phyloP scores from a whole-genome alignment of 306 rosid species.

The Betula pendula region DNA sequence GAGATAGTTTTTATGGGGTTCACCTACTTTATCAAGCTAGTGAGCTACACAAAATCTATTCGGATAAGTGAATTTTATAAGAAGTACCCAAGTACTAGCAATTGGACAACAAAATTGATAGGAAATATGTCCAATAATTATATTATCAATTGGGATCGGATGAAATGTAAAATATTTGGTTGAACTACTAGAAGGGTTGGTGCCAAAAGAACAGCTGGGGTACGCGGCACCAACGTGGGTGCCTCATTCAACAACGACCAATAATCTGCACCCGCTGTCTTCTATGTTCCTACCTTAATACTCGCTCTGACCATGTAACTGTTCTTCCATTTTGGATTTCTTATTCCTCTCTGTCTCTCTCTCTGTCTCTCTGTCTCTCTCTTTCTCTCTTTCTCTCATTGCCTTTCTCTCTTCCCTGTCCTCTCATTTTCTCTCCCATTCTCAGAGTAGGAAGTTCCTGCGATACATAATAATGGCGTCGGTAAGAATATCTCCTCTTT shows the following conservation, averaged over 20 bases:
- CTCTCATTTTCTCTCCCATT: conserved; percentile 5
- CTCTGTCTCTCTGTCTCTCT: not conserved
- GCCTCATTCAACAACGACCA: conserved; percentile 10
- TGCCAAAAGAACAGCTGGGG: not conserved
- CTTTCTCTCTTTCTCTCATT: conserved; percentile 4
- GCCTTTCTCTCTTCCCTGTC: not conserved
- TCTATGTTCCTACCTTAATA: not conserved
- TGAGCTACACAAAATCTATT: too few relatives aligned
- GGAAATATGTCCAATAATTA: too few relatives aligned
- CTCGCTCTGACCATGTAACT: not conserved
- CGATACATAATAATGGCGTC: conserved; percentile 37
- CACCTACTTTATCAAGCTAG: too few relatives aligned
- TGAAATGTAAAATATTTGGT: too few relatives aligned
- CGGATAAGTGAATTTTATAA: too few relatives aligned
- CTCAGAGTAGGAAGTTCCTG: conserved; percentile 13
- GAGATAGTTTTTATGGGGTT: too few relatives aligned
- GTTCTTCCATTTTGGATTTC: not conserved
- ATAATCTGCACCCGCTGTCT: conserved; percentile 6
- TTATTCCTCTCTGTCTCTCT: not conserved
- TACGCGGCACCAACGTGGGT: not conserved
- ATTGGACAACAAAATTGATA: too few relatives aligned
- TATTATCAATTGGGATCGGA: too few relatives aligned
- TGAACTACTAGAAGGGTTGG: not conserved
- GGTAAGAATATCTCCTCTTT: conserved; percentile 17
- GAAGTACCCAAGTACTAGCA: too few relatives aligned